Evolutionary conservation across 1,139 yeast genomes (phyloP), one percentile per base, ranked within the genome.

Genomic region (Magnusiomyces sp.): DNA sequence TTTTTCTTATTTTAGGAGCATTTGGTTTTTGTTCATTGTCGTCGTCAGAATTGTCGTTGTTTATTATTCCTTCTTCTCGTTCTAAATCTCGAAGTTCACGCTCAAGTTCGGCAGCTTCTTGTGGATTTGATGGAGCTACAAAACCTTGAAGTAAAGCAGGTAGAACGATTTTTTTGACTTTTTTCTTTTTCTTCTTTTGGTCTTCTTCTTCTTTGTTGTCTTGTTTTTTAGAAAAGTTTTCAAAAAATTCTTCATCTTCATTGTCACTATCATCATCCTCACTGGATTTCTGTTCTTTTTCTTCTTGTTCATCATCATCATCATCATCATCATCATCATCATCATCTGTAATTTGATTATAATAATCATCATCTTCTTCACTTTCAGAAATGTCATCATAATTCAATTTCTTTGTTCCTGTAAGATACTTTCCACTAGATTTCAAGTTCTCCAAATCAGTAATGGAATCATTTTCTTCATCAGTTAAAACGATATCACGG

Each of bases 111-210:
- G 41, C 48, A 2, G 64, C 69, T 40, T 79, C 86, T 38, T 75
- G 84, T 44, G 72, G 71, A 40, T 81, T 89, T 1, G 81, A 74
- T 2, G 45, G 83, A 81, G 39, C 95, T 95, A 1, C 95, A 87
- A 53, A 75, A 77, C 64, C 86, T 90, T 4, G 97, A 97, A 83
- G 80, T 44, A 90, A 71, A 47, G 77, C 79, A 0, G 97, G 97
- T 19, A 89, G 73, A 13, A 71, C 69, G 41, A 66, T 62, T 33
- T 65, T 59, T 58, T 53, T 46, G 11, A 61, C 58, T 48, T 59
- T 57, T 53, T 61, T 60, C 48, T 61, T 55, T 16, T 60, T 64
- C 2, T 64, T 68, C 41, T 69, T 71, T 50, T 68, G 71, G 2
- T 53, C 60, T 3, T 55, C 64, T 6, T 54, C 62, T 6, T 57